phyloP scores from a whole-genome alignment of 805 yeast genomes.

The Pichia exigua region DNA sequence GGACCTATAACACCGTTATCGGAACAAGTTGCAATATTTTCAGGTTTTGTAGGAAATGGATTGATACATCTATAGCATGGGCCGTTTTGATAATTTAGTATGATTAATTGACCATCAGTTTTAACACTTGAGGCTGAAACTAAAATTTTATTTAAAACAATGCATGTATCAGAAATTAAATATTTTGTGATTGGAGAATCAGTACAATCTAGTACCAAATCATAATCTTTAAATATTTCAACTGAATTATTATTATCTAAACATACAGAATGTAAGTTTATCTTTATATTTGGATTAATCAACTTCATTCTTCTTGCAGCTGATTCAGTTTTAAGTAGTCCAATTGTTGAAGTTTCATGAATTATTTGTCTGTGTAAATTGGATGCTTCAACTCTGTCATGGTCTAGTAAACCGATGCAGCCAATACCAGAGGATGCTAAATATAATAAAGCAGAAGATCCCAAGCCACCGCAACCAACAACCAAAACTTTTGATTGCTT shows the following conservation, averaged over 20 bases:
- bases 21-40: slow-evolving; percentile 72
- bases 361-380: slow-evolving; percentile 87
- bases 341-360: slow-evolving; percentile 61
- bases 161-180: slow-evolving; percentile 78
- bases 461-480: slow-evolving; percentile 95
- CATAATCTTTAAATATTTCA: slow-evolving; percentile 54
- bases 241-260: slow-evolving; percentile 53
- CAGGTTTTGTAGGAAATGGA: slow-evolving; percentile 85
- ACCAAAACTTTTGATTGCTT: slow-evolving; percentile 58
- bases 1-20: slow-evolving; percentile 96
- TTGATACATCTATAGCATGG: slow-evolving; percentile 95
- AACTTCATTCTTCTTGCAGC: slow-evolving; percentile 48
- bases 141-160: slow-evolving; percentile 56
- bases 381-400: slow-evolving; percentile 75
- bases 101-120: slow-evolving; percentile 82
- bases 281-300: slow-evolving; percentile 62
- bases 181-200: slow-evolving; percentile 88
- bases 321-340: slow-evolving; percentile 69
- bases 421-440: slow-evolving; percentile 88
- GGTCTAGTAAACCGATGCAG: slow-evolving; percentile 75
- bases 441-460: slow-evolving; percentile 84
- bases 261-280: slow-evolving; percentile 44
- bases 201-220: slow-evolving; percentile 83
- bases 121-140: slow-evolving; percentile 90
- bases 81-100: slow-evolving; percentile 64